Base-by-base conservation (phyloP, 2,329 filamentous ascomycete genomes). In the Pseudomassariella vexata region DNA sequence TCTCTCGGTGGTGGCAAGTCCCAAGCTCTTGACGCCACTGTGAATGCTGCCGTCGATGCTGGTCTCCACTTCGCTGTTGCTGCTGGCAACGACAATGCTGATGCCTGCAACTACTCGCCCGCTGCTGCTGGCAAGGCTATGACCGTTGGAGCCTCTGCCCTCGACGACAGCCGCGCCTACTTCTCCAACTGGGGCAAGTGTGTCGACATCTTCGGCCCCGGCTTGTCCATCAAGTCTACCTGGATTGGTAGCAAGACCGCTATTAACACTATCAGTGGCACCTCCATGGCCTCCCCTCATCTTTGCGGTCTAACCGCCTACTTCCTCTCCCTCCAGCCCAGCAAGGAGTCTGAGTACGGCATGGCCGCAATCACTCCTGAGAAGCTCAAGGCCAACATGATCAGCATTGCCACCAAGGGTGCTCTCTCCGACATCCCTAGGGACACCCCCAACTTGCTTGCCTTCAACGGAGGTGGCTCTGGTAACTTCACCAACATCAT, bases 161-260 rank as follows among this genome's bases (percentile, higher is more conserved):
- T 98, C 39, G 79, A 83, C 54, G 92, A 98, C 59, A 86, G 87
- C 73, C 90, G 92, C 66, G 92, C 92, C 46, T 98, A 96, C 79
- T 98, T 98, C 81, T 98, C 94, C 79, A 98, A 98, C 85, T 96
- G 82, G 65, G 92, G 92, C 63, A 92, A 90, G 76, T 98, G 92
- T 78, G 95, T 90, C 61, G 92, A 98, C 66, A 95, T 98, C 74
- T 98, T 98, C 55, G 92, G 89, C 43, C 92, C 92, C 40, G 92
- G 92, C 56, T 76, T 95, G 54, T 95, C 88, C 81, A 95, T 98
- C 53, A 78, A 86, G 52, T 98, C 92, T 46, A 96, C 92, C 61
- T 98, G 92, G 92, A 95, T 94, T 53, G 92, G 94, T 59, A 90
- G 83, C 78, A 85, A 92, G 65, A 82, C 90, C 55, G 90, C 92